Evolutionary conservation across 805 yeast species (phyloP).

Genomic region (Starmera dryadoides): DNA sequence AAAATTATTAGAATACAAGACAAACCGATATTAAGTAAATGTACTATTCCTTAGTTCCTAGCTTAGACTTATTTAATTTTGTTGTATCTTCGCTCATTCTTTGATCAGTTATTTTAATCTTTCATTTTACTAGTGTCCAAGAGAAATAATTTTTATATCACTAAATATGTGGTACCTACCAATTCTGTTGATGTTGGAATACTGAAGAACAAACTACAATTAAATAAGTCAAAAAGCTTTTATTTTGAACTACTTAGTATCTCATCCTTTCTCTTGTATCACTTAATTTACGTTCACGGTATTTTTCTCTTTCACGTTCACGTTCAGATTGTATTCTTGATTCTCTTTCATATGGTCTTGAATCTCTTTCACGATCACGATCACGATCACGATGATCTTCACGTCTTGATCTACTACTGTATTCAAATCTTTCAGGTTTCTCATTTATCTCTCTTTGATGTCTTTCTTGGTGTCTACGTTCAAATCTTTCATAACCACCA

Average conservation of each 20-base stretch:
- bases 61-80: slow-evolving; percentile 63
- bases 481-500: neutral
- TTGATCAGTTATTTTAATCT: neutral
- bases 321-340: slow-evolving; percentile 9
- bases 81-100: slow-evolving; percentile 31
- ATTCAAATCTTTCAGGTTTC: slow-evolving; percentile 13
- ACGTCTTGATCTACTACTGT: slow-evolving; percentile 15
- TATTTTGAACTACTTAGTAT: slow-evolving; percentile 1
- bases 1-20: neutral
- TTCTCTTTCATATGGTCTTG: neutral
- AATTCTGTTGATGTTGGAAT: neutral
- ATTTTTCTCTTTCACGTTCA: slow-evolving; percentile 14
- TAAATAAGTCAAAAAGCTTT: neutral
- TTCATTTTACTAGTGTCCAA: neutral
- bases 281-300: slow-evolving; percentile 6
- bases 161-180: too few relatives aligned
- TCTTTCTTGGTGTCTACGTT: neutral
- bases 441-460: slow-evolving; percentile 1
- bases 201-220: too few relatives aligned
- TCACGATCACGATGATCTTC: too few relatives aligned
- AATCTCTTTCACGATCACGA: slow-evolving; percentile 11
- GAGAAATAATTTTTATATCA: neutral
- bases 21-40: slow-evolving; percentile 9
- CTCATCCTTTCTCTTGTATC: slow-evolving; percentile 2
- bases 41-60: slow-evolving; percentile 80